Evolutionary conservation across 495 filamentous ascomycete genomes (phyloP).

Genomic region (Extremus antarcticus): DNA sequence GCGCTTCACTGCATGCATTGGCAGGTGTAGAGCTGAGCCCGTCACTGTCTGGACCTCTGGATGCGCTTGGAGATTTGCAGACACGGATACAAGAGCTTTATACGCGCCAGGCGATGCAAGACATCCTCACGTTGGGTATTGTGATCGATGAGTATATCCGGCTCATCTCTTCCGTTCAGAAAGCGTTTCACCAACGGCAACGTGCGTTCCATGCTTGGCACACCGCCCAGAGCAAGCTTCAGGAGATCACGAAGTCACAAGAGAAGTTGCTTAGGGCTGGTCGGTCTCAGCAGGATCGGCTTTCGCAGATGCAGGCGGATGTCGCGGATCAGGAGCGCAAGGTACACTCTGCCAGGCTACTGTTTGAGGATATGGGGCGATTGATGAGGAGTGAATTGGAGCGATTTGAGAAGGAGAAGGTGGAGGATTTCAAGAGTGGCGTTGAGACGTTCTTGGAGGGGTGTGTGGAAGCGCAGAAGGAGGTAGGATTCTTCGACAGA

Average conservation of each 20-base stretch:
- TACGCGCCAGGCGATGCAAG: constrained; percentile 92
- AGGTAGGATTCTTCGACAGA: constrained; percentile 47
- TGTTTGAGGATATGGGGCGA: constrained; percentile 97
- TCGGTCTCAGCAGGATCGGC: constrained; percentile 84
- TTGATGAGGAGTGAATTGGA: constrained; percentile 86
- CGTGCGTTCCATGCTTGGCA: constrained; percentile 94
- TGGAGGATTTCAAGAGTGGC: constrained; percentile 96
- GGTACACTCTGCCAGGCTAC: constrained; percentile 76
- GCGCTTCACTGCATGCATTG: constrained; percentile 77
- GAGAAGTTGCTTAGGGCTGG: constrained; percentile 90
- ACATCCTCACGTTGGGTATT: constrained; percentile 90
- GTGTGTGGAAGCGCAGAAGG: constrained; percentile 95
- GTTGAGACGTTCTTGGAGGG: constrained; percentile 96
- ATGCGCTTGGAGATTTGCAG: constrained; percentile 84
- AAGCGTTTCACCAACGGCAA: constrained; percentile 81
- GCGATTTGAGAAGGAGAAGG: constrained; percentile 91
- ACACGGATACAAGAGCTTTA: constrained; percentile 89
- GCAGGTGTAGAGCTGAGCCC: constrained; percentile 80
- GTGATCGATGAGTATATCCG: constrained; percentile 98
- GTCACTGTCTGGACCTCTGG: constrained; percentile 76
- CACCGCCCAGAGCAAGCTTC: constrained; percentile 71
- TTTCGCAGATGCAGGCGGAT: constrained; percentile 84
- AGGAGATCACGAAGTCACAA: constrained; percentile 73
- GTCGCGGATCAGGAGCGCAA: constrained; percentile 86
- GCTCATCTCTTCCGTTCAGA: constrained; percentile 84